Base-by-base conservation (phyloP, 2,329 filamentous ascomycete species). In the Ophiostoma tasmaniense region DNA sequence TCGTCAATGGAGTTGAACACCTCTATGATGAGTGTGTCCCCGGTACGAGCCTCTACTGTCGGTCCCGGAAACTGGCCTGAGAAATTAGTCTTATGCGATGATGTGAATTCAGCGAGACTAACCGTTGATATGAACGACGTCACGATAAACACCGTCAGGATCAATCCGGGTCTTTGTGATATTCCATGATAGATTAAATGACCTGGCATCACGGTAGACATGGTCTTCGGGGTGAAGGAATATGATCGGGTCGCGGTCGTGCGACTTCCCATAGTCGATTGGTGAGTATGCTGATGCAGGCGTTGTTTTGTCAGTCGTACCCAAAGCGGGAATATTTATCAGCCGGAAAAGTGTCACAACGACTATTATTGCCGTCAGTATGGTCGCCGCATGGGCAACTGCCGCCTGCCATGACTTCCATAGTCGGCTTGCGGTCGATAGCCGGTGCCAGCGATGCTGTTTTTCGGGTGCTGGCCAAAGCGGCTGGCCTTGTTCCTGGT, bases 61-160 rank as follows among this genome's bases (percentile, higher is more conserved):
- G 83, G 82, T 3, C 83, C 83, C 1, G 82, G 82, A 69, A 84
- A 83, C 0, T 76, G 70, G 39, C 61, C 72, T 73, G 42, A 30
- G 14, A 33, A 33, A 8, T 45, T 14, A 37, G 59, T 33, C 3
- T 14, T 0, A 11, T 25, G n/a, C 3, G 6, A 45, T 6, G 14
- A 45, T 14, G 17, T 5, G 3, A 1, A 5, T 20, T 17, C 10
- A 28, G 1, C 13, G 20, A 61, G 8, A 69, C 75, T 33, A 52
- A 80, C 79, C 79, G 71, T 86, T 85, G 70, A 86, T 79, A 2
- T 83, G 75, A 73, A 82, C 83, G 3, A 85, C 77, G 0, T 73
- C 72, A 72, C 84, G 84, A n/a, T 76, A 71, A 1, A 85, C 83
- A 0, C 84, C 83, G 73, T 86, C 83, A 6, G 82, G 81, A 2